Conservation (phyloP, 163 green algal genomes). For the Chlorella variabilis region DNA sequence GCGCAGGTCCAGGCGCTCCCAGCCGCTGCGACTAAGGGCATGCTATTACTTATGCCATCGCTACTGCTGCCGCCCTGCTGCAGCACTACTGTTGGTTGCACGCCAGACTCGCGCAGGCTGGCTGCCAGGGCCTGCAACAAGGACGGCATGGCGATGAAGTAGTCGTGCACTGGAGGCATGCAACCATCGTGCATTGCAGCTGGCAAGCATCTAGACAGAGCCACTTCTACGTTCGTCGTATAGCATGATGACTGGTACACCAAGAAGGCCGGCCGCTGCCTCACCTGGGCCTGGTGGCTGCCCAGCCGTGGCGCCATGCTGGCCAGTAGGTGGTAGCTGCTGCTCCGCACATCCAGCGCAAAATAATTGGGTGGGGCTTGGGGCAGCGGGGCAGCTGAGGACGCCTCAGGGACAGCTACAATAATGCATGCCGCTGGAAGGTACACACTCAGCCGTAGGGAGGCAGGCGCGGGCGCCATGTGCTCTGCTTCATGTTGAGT, state of each 20-base stretch:
- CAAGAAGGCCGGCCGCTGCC: no score
- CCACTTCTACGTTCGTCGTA: no score
- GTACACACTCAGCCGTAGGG: slow-evolving; percentile 6
- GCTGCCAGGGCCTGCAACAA: background rate
- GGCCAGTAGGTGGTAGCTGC: slow-evolving; percentile 9
- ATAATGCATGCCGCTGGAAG: slow-evolving; percentile 11
- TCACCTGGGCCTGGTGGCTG: slow-evolving; percentile 25
- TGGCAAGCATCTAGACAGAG: no score
- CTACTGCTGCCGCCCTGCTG: background rate
- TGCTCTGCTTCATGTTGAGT: background rate
- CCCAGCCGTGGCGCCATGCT: slow-evolving; percentile 15
- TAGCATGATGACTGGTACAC: no score
- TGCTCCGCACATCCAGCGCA: slow-evolving; percentile 1
- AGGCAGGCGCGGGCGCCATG: no score
- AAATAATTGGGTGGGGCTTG: slow-evolving; percentile 13
- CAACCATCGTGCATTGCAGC: no score
- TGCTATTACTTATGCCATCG: background rate
- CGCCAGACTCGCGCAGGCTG: slow-evolving; percentile 14
- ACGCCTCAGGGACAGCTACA: background rate
- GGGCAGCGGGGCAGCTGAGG: no score
- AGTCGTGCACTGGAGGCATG: no score
- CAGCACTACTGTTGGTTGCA: slow-evolving; percentile 11
- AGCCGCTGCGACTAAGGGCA: no score
- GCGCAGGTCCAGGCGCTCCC: background rate
- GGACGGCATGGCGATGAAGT: background rate